Conservation (phyloP, 2,329 filamentous ascomycete genomes). For the Tothia fuscella region DNA sequence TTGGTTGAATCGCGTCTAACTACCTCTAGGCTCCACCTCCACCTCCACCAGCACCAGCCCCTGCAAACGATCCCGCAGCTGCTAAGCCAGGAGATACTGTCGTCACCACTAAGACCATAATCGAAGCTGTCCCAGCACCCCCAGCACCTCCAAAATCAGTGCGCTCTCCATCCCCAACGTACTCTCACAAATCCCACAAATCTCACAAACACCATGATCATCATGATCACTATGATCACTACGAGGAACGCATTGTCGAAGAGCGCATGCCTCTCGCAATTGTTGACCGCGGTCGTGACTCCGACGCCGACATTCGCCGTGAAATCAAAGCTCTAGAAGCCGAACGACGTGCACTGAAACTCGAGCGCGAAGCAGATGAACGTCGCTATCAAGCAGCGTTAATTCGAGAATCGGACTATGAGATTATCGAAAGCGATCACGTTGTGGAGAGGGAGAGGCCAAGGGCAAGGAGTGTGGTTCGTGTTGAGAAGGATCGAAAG, state of each 20-base stretch:
- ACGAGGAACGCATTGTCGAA: constrained; percentile 30
- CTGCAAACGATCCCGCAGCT: constrained; percentile 2
- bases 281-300: constrained; percentile 29
- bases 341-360: constrained; percentile 46
- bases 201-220: constrained; percentile 2
- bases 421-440: constrained; percentile 47
- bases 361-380: constrained; percentile 42
- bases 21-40: neutral
- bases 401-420: constrained; percentile 39
- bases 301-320: constrained; percentile 54
- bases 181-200: constrained; percentile 9
- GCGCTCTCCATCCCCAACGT: constrained; percentile 23
- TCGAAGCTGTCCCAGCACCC: constrained; percentile 10
- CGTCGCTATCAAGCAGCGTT: constrained; percentile 19
- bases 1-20: no score
- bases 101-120: constrained; percentile 11
- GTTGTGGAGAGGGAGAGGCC: constrained; percentile 30
- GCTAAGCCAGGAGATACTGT: constrained; percentile 12
- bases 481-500: constrained; percentile 83
- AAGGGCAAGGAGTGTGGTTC: constrained; percentile 42
- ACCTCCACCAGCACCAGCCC: constrained; percentile 9
- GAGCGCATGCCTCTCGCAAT: constrained; percentile 39
- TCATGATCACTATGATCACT: neutral
- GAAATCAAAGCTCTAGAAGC: constrained; percentile 63
- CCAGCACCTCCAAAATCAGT: constrained; percentile 16